These are phyloP conservation scores for Nicotiana sylvestris DNA, from an alignment of 257 asterid genomes.

Conservation along the genomic window DNA sequence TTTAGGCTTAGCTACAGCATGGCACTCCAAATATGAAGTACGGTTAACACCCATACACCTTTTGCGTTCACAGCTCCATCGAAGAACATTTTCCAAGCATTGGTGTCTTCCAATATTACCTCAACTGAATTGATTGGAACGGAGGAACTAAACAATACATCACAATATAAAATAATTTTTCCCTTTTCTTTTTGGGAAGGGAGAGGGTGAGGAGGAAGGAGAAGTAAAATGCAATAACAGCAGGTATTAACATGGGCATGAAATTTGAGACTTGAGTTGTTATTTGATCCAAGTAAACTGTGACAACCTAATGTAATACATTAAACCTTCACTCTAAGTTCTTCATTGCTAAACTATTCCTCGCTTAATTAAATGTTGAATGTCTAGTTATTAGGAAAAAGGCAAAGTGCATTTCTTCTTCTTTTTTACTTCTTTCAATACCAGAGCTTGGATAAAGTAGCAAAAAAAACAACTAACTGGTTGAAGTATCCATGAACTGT, in stretches of 20 bases:
- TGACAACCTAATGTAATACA: neutral
- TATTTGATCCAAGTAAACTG: neutral
- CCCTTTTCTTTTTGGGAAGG: too few species aligned
- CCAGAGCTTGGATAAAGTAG: neutral
- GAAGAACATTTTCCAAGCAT: too few species aligned
- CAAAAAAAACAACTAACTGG: neutral
- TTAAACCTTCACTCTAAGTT: neutral
- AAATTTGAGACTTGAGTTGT: neutral
- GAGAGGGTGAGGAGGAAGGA: too few species aligned
- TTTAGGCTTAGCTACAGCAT: neutral
- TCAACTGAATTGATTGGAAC: neutral
- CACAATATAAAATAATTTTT: neutral
- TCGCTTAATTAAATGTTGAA: neutral
- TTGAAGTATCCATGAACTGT: neutral
- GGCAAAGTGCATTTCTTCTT: neutral
- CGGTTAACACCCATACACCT: neutral
- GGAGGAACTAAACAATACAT: neutral
- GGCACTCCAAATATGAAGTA: neutral
- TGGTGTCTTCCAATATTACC: too few species aligned
- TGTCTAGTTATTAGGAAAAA: neutral
- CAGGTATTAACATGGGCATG: neutral
- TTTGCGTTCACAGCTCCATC: too few species aligned
- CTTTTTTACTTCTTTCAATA: neutral
- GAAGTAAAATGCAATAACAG: too few species aligned
- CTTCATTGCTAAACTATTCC: neutral